Percentiles rank a stretch among this genome's conserved stretches.
Evolutionary conservation across 495 filamentous ascomycete species (phyloP).

Genomic region (Daldinia childiae): DNA sequence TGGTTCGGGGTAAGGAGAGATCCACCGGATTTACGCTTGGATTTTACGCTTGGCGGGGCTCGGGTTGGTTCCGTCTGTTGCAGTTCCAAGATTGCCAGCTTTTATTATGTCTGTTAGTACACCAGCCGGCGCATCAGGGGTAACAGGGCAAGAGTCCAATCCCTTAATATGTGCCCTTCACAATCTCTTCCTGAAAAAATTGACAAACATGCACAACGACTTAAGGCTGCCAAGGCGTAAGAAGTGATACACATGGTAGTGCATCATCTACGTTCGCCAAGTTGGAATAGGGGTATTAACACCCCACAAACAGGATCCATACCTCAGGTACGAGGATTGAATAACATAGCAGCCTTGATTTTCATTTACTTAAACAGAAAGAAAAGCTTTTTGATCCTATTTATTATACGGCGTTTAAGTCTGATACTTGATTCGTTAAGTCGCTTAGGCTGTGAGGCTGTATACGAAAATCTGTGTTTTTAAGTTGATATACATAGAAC

Average conservation of each 20-base stretch:
- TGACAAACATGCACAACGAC: slow-evolving; percentile 9
- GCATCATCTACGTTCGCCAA: not conserved
- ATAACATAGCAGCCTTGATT: too few relatives aligned
- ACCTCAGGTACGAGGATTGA: too few relatives aligned
- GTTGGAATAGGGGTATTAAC: not conserved
- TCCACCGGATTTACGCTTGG: slow-evolving; percentile 7
- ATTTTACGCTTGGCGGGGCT: slow-evolving; percentile 19
- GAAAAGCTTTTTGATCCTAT: not conserved
- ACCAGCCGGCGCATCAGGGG: slow-evolving; percentile 18
- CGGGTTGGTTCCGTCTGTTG: slow-evolving; percentile 11
- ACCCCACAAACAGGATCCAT: not conserved
- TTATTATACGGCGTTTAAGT: not conserved
- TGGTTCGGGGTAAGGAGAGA: slow-evolving; percentile 14
- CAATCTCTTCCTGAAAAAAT: slow-evolving; percentile 28
- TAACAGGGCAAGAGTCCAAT: not conserved
- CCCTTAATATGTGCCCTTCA: slow-evolving; percentile 33
- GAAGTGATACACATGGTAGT: not conserved
- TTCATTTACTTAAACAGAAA: not conserved
- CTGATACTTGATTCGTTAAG: not conserved
- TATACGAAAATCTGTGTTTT: not conserved
- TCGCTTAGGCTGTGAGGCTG: not conserved
- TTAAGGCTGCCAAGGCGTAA: slow-evolving; percentile 18
- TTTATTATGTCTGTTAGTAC: not conserved
- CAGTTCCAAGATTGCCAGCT: slow-evolving; percentile 29
- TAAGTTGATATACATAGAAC: not conserved